These are phyloP conservation scores for Takashimella tepidaria DNA, from an alignment of 1,284 basidiomycete species.

Conservation along the genomic window DNA sequence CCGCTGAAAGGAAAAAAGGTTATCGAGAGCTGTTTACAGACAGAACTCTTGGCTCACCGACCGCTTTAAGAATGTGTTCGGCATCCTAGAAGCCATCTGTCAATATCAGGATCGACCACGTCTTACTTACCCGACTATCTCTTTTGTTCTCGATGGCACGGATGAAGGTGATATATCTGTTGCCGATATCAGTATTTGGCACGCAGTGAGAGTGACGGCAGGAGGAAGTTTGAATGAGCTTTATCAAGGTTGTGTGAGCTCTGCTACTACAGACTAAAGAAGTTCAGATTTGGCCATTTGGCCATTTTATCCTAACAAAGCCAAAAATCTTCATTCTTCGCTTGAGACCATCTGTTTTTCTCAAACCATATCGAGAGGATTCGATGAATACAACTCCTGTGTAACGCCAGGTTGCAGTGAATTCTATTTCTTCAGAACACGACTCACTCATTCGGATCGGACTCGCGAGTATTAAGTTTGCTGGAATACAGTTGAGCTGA, in stretches of 20 bases:
- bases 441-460: constrained; percentile 41
- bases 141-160: constrained; percentile 29
- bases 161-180: constrained; percentile 44
- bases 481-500: constrained; percentile 11
- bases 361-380: too few relatives aligned
- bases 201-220: too few relatives aligned
- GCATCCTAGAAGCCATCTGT: constrained; percentile 25
- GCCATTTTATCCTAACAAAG: too few relatives aligned
- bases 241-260: too few relatives aligned
- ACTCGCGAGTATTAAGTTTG: constrained; percentile 39
- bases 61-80: constrained; percentile 42
- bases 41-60: constrained; percentile 30
- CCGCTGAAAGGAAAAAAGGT: constrained; percentile 5
- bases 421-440: background rate
- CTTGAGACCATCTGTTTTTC: too few relatives aligned
- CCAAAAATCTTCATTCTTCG: too few relatives aligned
- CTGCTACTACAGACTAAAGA: too few relatives aligned
- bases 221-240: too few relatives aligned
- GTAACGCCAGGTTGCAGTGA: background rate
- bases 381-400: background rate
- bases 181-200: background rate
- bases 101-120: background rate
- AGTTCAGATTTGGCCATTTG: too few relatives aligned
- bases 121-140: constrained; percentile 30
- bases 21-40: constrained; percentile 13